Percentiles rank a stretch among this genome's conserved stretches.
These are phyloP conservation scores for Talaromyces sp. DNA, from an alignment of 2,329 filamentous ascomycete genomes.

Conservation along the genomic window DNA sequence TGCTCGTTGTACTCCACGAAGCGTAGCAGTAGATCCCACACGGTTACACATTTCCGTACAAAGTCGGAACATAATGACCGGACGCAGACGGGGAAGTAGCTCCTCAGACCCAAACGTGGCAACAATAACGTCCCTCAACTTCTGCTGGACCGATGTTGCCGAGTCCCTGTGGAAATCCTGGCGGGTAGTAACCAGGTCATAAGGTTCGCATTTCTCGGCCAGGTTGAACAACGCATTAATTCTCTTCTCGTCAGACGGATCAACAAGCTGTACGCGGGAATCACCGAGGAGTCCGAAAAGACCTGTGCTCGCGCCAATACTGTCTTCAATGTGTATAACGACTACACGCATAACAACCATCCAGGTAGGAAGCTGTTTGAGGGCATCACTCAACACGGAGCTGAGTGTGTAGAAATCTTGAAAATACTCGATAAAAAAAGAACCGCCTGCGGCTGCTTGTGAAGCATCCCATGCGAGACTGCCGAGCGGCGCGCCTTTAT, in stretches of 20 bases:
- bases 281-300: conserved; percentile 1
- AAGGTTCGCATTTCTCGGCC: neutral
- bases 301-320: neutral
- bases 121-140: neutral
- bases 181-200: neutral
- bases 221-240: neutral
- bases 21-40: neutral
- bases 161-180: neutral
- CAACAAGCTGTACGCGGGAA: neutral
- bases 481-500: neutral
- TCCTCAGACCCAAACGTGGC: neutral
- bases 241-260: neutral
- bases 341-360: conserved; percentile 3
- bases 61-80: conserved; percentile 2
- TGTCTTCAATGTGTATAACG: neutral
- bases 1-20: neutral
- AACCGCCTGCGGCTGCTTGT: neutral
- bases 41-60: conserved; percentile 2
- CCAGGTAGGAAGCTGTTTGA: neutral
- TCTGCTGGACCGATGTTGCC: neutral
- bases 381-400: neutral
- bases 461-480: conserved; percentile 1
- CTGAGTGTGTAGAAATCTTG: neutral
- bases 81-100: neutral
- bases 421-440: neutral